Conservation (phyloP, 2,329 filamentous ascomycete genomes). For the Xylariaceae sp. region DNA sequence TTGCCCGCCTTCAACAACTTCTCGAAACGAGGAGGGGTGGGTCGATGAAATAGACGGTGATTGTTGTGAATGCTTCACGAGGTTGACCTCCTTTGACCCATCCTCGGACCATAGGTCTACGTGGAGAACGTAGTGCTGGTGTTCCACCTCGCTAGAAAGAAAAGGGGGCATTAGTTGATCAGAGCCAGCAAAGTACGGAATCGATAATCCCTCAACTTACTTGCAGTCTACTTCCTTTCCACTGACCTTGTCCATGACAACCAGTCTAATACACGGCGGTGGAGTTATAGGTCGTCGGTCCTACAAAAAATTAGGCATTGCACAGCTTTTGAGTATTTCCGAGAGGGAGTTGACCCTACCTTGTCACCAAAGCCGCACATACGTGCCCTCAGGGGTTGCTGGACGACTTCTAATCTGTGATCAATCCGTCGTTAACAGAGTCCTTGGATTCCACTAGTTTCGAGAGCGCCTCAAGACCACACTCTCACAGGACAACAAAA, state of each 20-base stretch:
- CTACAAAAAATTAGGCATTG: constrained; percentile 40
- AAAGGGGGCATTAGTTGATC: constrained; percentile 6
- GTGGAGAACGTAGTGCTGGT: constrained; percentile 39
- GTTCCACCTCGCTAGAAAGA: constrained; percentile 26
- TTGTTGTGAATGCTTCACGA: constrained; percentile 58
- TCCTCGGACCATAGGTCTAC: constrained; percentile 65
- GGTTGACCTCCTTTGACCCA: constrained; percentile 59
- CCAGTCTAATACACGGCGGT: constrained; percentile 81
- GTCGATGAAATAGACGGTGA: constrained; percentile 76
- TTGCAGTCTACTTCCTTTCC: constrained; percentile 79
- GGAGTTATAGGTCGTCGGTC: constrained; percentile 94
- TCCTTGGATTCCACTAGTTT: constrained; percentile 7
- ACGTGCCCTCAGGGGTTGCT: constrained; percentile 86
- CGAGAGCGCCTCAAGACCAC: not conserved
- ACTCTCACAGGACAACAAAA: not conserved
- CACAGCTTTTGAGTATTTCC: constrained; percentile 6
- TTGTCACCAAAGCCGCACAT: constrained; percentile 99
- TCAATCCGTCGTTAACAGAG: constrained; percentile 18
- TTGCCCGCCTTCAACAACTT: constrained; percentile 29
- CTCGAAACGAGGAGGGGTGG: constrained; percentile 65
- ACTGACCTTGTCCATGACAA: constrained; percentile 68
- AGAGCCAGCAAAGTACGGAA: not conserved
- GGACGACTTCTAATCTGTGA: constrained; percentile 67
- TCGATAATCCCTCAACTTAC: constrained; percentile 44
- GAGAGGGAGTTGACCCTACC: constrained; percentile 43